A percentile compares a stretch with the other conserved stretches of the same genome.
Evolutionary conservation across 768 basidiomycete species (phyloP).

Genomic region (Termitomyces sp.): DNA sequence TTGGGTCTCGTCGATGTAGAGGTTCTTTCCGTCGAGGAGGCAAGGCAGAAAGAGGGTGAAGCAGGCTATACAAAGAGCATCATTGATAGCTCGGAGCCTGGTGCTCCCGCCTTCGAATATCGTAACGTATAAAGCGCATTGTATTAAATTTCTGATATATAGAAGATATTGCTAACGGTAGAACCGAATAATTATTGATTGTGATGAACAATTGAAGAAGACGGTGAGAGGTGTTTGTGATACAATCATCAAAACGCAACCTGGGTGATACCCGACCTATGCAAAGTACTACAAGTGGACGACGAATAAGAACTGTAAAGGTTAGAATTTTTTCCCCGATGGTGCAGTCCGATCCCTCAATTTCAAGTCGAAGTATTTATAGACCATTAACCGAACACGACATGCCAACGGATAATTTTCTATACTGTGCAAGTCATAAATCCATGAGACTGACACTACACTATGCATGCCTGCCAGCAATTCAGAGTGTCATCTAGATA

Average conservation of each 20-base stretch:
- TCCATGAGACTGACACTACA: not conserved
- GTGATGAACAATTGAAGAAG: not conserved
- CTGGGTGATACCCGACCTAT: too few species aligned
- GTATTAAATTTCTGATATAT: not conserved
- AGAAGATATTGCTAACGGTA: not conserved
- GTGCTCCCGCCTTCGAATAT: conserved; percentile 82
- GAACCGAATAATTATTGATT: not conserved
- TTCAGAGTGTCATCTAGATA: not conserved
- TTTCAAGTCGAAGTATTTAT: not conserved
- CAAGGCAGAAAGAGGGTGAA: conserved; percentile 44
- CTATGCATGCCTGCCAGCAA: not conserved
- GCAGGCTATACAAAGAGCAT: conserved; percentile 61
- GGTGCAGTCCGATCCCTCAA: too few species aligned
- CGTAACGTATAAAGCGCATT: conserved; percentile 52
- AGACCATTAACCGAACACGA: not conserved
- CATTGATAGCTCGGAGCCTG: conserved; percentile 86
- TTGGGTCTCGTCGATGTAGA: conserved; percentile 68
- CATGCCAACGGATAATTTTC: not conserved
- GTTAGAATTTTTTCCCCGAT: too few species aligned
- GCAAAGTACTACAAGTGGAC: too few species aligned
- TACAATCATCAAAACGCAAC: too few species aligned
- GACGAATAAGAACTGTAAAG: too few species aligned
- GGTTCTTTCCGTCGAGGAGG: conserved; percentile 66
- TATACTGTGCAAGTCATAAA: not conserved
- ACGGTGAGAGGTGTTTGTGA: not conserved